Evolutionary conservation across 768 basidiomycete species (phyloP).

Genomic region (Terana coerulea): DNA sequence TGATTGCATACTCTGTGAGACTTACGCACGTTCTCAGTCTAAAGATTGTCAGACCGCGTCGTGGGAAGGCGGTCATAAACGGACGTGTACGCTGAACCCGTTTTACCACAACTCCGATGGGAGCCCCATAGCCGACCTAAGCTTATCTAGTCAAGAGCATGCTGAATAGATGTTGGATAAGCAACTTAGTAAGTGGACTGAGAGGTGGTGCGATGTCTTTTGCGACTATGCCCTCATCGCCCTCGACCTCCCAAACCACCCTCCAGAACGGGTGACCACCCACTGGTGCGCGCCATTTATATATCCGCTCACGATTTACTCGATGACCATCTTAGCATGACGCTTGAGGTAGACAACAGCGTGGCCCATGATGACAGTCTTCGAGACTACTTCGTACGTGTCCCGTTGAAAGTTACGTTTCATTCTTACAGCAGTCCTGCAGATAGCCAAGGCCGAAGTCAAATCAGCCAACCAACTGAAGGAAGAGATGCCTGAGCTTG

Average conservation of each 20-base stretch:
- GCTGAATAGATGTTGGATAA: neutral
- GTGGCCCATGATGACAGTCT: conserved; percentile 1
- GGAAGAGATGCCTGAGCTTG: neutral
- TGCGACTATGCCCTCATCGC: neutral
- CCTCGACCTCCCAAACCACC: conserved; percentile 5
- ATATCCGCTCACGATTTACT: neutral
- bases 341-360: neutral
- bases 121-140: neutral
- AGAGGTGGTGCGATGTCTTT: neutral
- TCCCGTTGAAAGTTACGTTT: neutral
- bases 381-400: conserved; percentile 2
- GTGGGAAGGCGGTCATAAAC: no score
- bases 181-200: neutral
- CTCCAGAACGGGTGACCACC: neutral
- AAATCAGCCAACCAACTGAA: neutral
- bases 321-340: neutral
- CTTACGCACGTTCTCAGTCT: neutral
- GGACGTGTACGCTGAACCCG: no score
- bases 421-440: neutral
- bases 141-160: neutral
- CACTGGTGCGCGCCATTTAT: conserved; percentile 1
- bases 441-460: conserved; percentile 1
- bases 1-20: no score
- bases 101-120: no score
- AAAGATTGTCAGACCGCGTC: conserved; percentile 1